Percentiles rank a stretch among this genome's conserved stretches.
These are phyloP conservation scores for Eustoma russellianum DNA, from an alignment of 257 asterid genomes.

Conservation along the genomic window DNA sequence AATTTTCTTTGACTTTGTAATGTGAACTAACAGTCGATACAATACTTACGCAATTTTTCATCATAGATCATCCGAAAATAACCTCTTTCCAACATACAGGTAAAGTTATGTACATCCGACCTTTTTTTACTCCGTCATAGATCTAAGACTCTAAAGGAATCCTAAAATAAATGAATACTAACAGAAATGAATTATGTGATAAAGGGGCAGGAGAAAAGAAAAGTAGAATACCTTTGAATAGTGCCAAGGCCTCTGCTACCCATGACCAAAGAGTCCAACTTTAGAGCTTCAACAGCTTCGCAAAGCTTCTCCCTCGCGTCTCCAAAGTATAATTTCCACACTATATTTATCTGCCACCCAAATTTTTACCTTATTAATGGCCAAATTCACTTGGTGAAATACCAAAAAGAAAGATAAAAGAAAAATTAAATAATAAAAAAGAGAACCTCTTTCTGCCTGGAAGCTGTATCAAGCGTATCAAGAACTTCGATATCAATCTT, in stretches of 20 bases:
- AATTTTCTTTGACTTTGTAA: too few species aligned
- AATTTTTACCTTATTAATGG: not conserved
- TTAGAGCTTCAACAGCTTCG: constrained; percentile 53
- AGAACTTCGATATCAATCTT: constrained; percentile 60
- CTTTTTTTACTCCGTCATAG: too few species aligned
- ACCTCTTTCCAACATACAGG: too few species aligned
- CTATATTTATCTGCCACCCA: constrained; percentile 48
- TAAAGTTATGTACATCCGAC: too few species aligned
- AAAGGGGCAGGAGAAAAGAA: not conserved
- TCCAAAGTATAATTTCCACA: constrained; percentile 70
- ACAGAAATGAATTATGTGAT: not conserved
- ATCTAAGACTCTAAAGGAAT: too few species aligned
- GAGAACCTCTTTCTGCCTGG: constrained; percentile 79
- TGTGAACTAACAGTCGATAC: too few species aligned
- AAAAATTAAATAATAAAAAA: not conserved
- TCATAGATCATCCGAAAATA: too few species aligned
- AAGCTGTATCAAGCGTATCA: constrained; percentile 71
- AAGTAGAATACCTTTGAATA: constrained; percentile 36
- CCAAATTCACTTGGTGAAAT: not conserved
- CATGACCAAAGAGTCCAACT: constrained; percentile 67
- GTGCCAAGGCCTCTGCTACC: constrained; percentile 83
- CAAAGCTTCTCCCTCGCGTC: constrained; percentile 83
- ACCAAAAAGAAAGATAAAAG: not conserved
- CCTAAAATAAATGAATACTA: not conserved
- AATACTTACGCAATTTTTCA: too few species aligned